Evolutionary conservation across 768 basidiomycete genomes (phyloP).

Genomic region (Pleurotus sapidus): DNA sequence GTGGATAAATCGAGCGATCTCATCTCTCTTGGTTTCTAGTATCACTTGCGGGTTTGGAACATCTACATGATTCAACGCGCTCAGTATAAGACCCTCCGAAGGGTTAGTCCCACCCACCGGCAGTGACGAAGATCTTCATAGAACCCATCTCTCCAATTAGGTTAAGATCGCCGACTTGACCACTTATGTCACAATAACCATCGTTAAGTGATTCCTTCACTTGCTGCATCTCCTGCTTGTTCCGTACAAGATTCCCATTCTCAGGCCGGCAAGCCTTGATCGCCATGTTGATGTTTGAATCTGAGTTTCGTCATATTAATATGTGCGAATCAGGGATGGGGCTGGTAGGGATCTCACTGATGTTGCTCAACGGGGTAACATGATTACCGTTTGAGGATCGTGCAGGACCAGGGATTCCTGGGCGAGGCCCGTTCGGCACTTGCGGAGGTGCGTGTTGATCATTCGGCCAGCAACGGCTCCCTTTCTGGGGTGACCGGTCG

Average conservation of each 20-base stretch:
- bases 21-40: constrained; percentile 49
- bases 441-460: constrained; percentile 6
- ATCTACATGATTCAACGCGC: constrained; percentile 36
- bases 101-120: constrained; percentile 37
- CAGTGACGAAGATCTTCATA: constrained; percentile 60
- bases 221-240: constrained; percentile 64
- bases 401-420: background rate
- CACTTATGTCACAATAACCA: constrained; percentile 80
- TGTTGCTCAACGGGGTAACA: constrained; percentile 39
- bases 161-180: constrained; percentile 55
- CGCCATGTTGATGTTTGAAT: constrained; percentile 68
- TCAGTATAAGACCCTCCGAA: constrained; percentile 1
- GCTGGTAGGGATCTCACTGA: constrained; percentile 24
- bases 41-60: constrained; percentile 48
- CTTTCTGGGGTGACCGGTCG: background rate
- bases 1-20: constrained; percentile 69
- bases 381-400: constrained; percentile 10
- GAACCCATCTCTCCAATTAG: constrained; percentile 65
- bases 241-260: constrained; percentile 55
- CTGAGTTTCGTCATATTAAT: constrained; percentile 21
- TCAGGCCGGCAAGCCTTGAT: constrained; percentile 73
- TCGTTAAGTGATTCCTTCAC: constrained; percentile 77
- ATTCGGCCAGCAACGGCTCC: background rate
- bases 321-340: background rate
- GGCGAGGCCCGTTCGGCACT: constrained; percentile 1